Conservation (phyloP, 164 flowering plant species). For the Kingdonia uniflora region DNA sequence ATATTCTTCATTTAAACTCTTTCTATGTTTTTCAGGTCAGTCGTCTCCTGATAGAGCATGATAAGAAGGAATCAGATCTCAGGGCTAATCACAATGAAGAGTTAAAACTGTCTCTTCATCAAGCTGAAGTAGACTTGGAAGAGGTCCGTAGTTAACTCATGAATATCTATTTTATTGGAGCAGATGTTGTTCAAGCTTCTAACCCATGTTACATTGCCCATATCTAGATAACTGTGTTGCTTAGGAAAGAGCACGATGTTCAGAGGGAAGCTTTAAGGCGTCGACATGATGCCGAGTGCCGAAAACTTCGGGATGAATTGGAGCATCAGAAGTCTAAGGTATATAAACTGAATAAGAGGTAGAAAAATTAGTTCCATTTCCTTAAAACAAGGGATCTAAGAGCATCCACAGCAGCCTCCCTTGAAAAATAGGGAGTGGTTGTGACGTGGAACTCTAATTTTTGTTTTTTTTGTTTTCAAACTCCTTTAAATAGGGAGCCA, state of each 20-base stretch:
- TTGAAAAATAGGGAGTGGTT: too few relatives aligned
- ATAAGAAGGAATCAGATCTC: slow-evolving; percentile 35
- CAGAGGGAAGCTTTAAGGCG: slow-evolving; percentile 48
- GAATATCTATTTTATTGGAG: neutral
- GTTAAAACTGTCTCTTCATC: slow-evolving; percentile 37
- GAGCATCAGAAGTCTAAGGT: slow-evolving; percentile 73
- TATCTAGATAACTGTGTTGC: slow-evolving; percentile 35
- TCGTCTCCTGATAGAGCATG: slow-evolving; percentile 50
- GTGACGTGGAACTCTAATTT: too few relatives aligned
- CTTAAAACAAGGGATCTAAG: too few relatives aligned
- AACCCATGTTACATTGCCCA: slow-evolving; percentile 4
- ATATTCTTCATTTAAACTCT: slow-evolving; percentile 2
- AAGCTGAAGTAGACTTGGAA: slow-evolving; percentile 62
- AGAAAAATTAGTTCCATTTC: too few relatives aligned
- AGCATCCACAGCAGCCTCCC: too few relatives aligned
- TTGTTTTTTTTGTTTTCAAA: too few relatives aligned
- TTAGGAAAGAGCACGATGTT: slow-evolving; percentile 68
- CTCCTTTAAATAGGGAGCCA: too few relatives aligned
- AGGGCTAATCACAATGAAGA: slow-evolving; percentile 50
- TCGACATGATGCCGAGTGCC: slow-evolving; percentile 70
- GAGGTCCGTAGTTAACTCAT: slow-evolving; percentile 35
- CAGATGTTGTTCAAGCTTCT: slow-evolving; percentile 6
- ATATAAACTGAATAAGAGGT: slow-evolving; percentile 12
- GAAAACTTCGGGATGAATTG: slow-evolving; percentile 65
- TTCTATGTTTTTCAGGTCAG: slow-evolving; percentile 33